phyloP scores from a whole-genome alignment of 768 basidiomycete species.

The Mycena polygramma region DNA sequence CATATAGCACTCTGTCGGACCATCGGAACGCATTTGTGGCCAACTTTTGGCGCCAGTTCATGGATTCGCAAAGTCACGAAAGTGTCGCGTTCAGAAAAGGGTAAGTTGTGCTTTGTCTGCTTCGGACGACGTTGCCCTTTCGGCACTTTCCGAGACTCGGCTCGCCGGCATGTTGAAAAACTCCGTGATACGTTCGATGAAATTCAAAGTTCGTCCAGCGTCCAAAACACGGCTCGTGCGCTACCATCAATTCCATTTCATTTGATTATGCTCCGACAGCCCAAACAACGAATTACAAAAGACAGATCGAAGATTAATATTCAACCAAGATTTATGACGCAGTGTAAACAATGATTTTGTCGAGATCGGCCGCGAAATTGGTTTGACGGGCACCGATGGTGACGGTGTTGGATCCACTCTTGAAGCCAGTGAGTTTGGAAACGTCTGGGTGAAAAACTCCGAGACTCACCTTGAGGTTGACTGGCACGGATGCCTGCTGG shows the following conservation, averaged over 20 bases:
- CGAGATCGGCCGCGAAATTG: constrained; percentile 71
- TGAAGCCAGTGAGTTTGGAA: no score
- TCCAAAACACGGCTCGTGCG: no score
- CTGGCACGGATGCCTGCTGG: no score
- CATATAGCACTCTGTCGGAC: constrained; percentile 55
- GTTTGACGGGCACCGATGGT: constrained; percentile 49
- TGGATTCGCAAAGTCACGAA: background rate
- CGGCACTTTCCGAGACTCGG: background rate
- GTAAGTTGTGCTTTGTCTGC: background rate
- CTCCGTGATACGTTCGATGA: no score
- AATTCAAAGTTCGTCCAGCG: no score
- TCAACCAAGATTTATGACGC: constrained; percentile 5
- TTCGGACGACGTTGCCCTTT: background rate
- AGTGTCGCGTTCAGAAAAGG: background rate
- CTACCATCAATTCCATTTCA: no score
- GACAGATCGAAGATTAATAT: no score
- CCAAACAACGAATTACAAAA: no score
- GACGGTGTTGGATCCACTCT: no score
- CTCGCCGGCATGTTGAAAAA: background rate
- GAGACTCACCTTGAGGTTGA: no score
- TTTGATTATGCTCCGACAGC: no score
- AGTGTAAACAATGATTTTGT: constrained; percentile 70
- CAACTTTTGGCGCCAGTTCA: constrained; percentile 26
- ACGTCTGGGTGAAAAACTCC: no score
- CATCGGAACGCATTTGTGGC: constrained; percentile 23